Conservation (phyloP, 2,329 filamentous ascomycete genomes). For the Epicoccum sorghinum region DNA sequence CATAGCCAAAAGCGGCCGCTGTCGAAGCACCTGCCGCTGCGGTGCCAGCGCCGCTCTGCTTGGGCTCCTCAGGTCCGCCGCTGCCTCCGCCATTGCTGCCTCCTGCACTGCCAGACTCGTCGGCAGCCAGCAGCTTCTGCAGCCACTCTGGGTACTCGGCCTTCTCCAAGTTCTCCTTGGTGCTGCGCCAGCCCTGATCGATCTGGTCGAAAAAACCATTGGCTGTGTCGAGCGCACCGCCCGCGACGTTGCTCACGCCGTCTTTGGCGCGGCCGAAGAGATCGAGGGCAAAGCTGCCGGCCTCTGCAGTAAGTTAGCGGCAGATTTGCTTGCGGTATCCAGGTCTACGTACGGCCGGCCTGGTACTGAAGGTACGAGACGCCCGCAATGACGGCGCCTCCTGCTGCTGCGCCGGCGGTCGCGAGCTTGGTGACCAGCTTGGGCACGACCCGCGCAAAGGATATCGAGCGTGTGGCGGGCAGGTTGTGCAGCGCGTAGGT, state of each 20-base stretch:
- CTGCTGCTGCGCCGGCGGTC: constrained; percentile 88
- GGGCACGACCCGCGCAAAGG: constrained; percentile 74
- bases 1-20: constrained; percentile 79
- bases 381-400: constrained; percentile 83
- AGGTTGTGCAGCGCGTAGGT: constrained; percentile 83
- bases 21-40: constrained; percentile 73
- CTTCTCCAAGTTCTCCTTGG: constrained; percentile 77
- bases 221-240: constrained; percentile 72
- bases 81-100: constrained; percentile 46
- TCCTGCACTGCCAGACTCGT: constrained; percentile 47
- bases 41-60: constrained; percentile 61
- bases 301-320: constrained; percentile 62
- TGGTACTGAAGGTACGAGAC: constrained; percentile 96
- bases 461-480: constrained; percentile 66
- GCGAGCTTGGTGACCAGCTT: constrained; percentile 90
- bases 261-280: constrained; percentile 75
- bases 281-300: constrained; percentile 78
- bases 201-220: constrained; percentile 81
- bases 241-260: constrained; percentile 71
- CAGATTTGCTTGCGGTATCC: background rate
- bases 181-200: constrained; percentile 79
- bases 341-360: constrained; percentile 72
- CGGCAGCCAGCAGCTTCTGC: constrained; percentile 66
- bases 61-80: constrained; percentile 53
- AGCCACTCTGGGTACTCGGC: constrained; percentile 77